phyloP scores from a whole-genome alignment of 331 rosid genomes.

The Malus hybrid region DNA sequence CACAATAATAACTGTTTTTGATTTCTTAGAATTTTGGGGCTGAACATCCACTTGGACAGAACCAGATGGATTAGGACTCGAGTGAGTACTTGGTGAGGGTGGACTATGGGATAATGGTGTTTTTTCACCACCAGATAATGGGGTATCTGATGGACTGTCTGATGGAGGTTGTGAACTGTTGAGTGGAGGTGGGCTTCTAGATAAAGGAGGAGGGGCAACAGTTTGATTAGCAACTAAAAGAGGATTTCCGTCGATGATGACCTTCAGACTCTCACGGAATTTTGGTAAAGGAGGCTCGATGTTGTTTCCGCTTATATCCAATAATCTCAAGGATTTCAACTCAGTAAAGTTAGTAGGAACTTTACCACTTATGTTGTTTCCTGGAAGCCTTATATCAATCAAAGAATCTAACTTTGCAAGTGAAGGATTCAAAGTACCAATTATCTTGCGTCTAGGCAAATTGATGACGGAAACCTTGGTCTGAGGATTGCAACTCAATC shows the following conservation, averaged over 20 bases:
- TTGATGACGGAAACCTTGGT: conserved; percentile 48
- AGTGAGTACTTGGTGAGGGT: not conserved
- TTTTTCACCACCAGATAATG: not conserved
- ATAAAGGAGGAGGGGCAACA: conserved; percentile 19
- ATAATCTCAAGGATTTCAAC: conserved; percentile 44
- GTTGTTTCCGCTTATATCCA: conserved; percentile 58
- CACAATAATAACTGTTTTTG: conserved; percentile 20
- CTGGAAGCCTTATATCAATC: conserved; percentile 43
- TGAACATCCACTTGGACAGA: conserved; percentile 14
- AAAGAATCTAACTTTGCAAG: conserved; percentile 57
- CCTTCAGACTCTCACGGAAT: conserved; percentile 38
- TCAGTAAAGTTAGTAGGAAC: conserved; percentile 43
- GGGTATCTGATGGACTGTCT: not conserved
- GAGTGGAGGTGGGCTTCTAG: conserved; percentile 18
- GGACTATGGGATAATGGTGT: conserved; percentile 18
- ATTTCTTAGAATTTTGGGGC: conserved; percentile 17
- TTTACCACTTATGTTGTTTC: conserved; percentile 43
- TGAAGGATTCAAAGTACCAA: conserved; percentile 67
- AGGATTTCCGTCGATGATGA: conserved; percentile 46
- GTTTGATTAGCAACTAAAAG: conserved; percentile 25
- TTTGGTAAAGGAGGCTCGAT: conserved; percentile 59
- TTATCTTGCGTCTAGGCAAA: conserved; percentile 48
- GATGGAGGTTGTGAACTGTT: conserved; percentile 21
- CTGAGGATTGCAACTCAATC: conserved; percentile 54
- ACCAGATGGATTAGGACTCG: conserved; percentile 20